Conservation (phyloP, 2,329 filamentous ascomycete species). For the Epichloe brachyelytri region DNA sequence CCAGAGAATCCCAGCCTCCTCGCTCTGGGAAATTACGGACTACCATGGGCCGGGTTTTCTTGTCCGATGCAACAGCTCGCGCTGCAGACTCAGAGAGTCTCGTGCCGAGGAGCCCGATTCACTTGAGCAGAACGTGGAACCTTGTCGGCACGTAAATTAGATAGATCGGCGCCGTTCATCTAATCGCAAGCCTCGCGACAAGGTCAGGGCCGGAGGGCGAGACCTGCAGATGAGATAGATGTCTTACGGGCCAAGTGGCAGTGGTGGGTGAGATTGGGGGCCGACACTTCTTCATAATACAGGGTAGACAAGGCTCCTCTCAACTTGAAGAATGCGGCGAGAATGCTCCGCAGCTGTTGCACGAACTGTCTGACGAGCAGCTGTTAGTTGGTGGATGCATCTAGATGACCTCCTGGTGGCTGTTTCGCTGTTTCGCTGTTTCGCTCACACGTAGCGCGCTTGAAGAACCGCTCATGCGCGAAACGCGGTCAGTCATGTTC, state of each 20-base stretch:
- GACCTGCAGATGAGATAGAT: too few relatives aligned
- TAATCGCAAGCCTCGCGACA: too few relatives aligned
- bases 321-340: too few relatives aligned
- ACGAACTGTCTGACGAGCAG: background rate
- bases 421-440: background rate
- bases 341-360: background rate
- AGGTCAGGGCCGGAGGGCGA: too few relatives aligned
- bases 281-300: too few relatives aligned
- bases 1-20: too few relatives aligned
- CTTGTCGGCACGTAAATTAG: too few relatives aligned
- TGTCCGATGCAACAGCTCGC: background rate
- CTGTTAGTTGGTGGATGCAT: background rate
- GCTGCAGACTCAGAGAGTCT: too few relatives aligned
- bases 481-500: background rate
- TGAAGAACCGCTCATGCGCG: background rate
- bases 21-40: too few relatives aligned
- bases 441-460: background rate
- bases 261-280: too few relatives aligned
- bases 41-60: too few relatives aligned
- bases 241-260: too few relatives aligned
- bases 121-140: background rate
- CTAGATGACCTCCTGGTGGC: background rate
- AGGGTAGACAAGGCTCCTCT: background rate
- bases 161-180: background rate
- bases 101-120: background rate